These are phyloP conservation scores for Phytophthora pseudosyringae DNA, from an alignment of 352 stramenopile genomes.

Conservation along the genomic window DNA sequence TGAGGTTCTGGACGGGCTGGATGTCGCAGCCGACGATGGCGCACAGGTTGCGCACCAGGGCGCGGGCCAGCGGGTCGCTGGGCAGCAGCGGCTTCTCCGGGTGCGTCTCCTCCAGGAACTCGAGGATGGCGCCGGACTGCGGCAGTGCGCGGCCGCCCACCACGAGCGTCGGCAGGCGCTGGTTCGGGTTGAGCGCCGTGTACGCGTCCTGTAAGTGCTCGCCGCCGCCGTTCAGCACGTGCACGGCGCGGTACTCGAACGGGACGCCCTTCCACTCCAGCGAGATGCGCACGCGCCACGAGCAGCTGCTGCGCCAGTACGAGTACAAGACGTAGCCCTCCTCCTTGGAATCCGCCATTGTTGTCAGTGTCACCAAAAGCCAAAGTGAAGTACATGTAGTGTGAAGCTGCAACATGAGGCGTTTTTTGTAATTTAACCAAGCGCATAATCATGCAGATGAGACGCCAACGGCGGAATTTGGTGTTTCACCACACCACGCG, in stretches of 20 bases:
- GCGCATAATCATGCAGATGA: background rate
- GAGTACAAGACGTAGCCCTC: conserved; percentile 68
- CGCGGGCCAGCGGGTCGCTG: conserved; percentile 64
- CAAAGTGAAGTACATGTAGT: conserved; percentile 18
- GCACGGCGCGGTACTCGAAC: conserved; percentile 79
- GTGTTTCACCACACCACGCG: background rate
- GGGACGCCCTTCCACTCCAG: conserved; percentile 86
- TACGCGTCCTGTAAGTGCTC: conserved; percentile 71
- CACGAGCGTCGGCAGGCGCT: conserved; percentile 85
- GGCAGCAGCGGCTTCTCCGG: conserved; percentile 78
- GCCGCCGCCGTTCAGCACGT: conserved; percentile 67
- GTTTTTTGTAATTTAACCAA: conserved; percentile 8
- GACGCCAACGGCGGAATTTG: conserved; percentile 8
- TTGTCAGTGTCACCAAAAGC: conserved; percentile 5
- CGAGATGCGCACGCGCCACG: conserved; percentile 90
- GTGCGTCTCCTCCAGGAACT: conserved; percentile 93
- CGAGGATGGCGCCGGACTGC: conserved; percentile 92
- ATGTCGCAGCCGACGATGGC: conserved; percentile 93
- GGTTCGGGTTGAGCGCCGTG: conserved; percentile 67
- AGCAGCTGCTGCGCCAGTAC: conserved; percentile 90
- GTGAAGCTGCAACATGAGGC: conserved; percentile 10
- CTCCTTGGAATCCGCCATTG: conserved; percentile 18
- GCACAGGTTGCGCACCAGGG: conserved; percentile 87
- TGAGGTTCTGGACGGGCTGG: conserved; percentile 92
- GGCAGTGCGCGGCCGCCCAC: conserved; percentile 76